A percentile compares a stretch with the other conserved stretches of the same genome.
These are phyloP conservation scores for Amylostereum areolatum DNA, from an alignment of 1,284 basidiomycete species.

Conservation along the genomic window DNA sequence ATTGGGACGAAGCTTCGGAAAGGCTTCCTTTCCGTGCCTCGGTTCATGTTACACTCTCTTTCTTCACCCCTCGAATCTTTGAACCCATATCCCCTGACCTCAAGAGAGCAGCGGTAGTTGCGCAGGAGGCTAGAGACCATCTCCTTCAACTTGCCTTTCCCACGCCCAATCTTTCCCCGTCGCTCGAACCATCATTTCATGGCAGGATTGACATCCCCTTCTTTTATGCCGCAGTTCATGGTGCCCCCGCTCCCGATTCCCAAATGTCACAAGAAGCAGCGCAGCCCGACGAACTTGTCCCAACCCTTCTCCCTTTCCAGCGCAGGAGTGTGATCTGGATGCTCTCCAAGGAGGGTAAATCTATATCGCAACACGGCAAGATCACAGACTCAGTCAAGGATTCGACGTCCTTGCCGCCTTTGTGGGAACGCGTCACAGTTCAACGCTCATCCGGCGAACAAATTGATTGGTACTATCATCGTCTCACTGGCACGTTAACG, in stretches of 20 bases:
- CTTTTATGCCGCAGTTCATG: slow-evolving; percentile 61
- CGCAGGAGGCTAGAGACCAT: slow-evolving; percentile 47
- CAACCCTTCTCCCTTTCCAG: slow-evolving; percentile 80
- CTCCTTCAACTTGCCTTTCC: slow-evolving; percentile 43
- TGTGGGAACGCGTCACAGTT: slow-evolving; percentile 46
- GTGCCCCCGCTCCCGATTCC: slow-evolving; percentile 50
- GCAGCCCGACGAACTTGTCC: slow-evolving; percentile 57
- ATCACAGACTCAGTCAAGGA: slow-evolving; percentile 25
- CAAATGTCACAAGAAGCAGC: slow-evolving; percentile 45
- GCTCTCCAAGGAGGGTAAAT: slow-evolving; percentile 60
- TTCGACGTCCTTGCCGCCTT: slow-evolving; percentile 25
- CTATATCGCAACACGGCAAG: slow-evolving; percentile 35
- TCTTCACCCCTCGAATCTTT: slow-evolving; percentile 10
- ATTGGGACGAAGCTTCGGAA: slow-evolving; percentile 29
- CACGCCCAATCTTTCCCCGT: slow-evolving; percentile 6
- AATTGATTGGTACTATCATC: slow-evolving; percentile 47
- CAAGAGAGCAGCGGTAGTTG: slow-evolving; percentile 41
- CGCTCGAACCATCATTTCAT: slow-evolving; percentile 12
- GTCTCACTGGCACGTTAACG: slow-evolving; percentile 49
- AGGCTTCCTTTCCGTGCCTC: slow-evolving; percentile 11
- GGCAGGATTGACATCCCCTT: slow-evolving; percentile 43
- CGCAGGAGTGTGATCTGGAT: slow-evolving; percentile 71
- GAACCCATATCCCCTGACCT: slow-evolving; percentile 39
- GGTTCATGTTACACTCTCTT: slow-evolving; percentile 10
- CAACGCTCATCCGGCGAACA: slow-evolving; percentile 19